phyloP scores from a whole-genome alignment of 768 basidiomycete genomes.

The Candolleomyces aberdarensis region DNA sequence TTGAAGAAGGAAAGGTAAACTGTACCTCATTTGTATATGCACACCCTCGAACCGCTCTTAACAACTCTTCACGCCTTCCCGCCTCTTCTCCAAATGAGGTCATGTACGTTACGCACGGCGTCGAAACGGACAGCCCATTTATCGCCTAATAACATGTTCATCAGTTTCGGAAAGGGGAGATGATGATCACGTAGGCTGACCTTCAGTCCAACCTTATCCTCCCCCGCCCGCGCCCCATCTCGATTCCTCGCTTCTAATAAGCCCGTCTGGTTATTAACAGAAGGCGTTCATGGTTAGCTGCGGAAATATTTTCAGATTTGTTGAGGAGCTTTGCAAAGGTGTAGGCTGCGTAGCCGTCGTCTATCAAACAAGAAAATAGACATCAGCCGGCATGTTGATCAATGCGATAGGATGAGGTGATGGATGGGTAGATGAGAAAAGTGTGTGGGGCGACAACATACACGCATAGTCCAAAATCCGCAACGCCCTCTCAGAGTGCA shows the following conservation, averaged over 20 bases:
- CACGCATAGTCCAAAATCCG: too few relatives aligned
- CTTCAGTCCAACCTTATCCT: constrained; percentile 79
- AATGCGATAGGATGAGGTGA: too few relatives aligned
- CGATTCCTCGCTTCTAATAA: constrained; percentile 81
- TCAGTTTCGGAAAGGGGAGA: neutral
- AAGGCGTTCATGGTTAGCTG: constrained; percentile 53
- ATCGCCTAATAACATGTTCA: constrained; percentile 28
- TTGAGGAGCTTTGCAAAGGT: too few relatives aligned
- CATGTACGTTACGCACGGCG: too few relatives aligned
- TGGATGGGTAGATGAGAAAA: neutral
- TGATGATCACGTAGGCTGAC: too few relatives aligned
- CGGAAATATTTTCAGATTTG: constrained; percentile 43
- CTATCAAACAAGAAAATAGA: constrained; percentile 31
- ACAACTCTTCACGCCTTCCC: too few relatives aligned
- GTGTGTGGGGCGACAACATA: too few relatives aligned
- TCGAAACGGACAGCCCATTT: too few relatives aligned
- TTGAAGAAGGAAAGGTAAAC: too few relatives aligned
- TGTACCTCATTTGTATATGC: constrained; percentile 79
- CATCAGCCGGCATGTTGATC: too few relatives aligned
- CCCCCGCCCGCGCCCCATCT: constrained; percentile 68
- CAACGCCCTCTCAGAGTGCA: too few relatives aligned
- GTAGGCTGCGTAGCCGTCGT: constrained; percentile 75
- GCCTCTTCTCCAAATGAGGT: too few relatives aligned
- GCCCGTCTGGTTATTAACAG: constrained; percentile 65
- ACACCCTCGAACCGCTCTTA: constrained; percentile 54